phyloP scores from a whole-genome alignment of 2,329 filamentous ascomycete species.

The Curvularia lunata region DNA sequence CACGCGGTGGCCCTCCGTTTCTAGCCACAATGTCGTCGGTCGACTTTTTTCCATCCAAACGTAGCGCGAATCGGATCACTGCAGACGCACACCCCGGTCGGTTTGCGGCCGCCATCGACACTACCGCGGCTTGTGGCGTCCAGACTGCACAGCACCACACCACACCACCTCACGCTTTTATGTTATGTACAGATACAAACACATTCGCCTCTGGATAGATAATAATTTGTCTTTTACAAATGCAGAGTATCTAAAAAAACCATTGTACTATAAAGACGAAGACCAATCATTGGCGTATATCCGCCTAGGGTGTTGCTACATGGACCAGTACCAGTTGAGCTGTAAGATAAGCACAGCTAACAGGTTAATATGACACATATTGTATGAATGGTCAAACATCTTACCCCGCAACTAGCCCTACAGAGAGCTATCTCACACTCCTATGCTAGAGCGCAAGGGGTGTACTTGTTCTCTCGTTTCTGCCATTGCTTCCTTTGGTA shows the following conservation, averaged over 20 bases:
- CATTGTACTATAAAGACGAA: neutral
- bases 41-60: slow-evolving; percentile 21
- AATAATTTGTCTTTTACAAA: neutral
- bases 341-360: too few relatives aligned
- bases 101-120: slow-evolving; percentile 14
- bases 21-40: slow-evolving; percentile 20
- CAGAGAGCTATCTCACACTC: too few relatives aligned
- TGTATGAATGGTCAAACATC: too few relatives aligned
- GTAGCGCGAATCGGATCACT: slow-evolving; percentile 22
- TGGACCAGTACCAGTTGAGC: too few relatives aligned
- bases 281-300: too few relatives aligned
- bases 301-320: too few relatives aligned
- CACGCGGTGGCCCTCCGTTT: slow-evolving; percentile 11
- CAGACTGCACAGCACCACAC: neutral
- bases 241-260: neutral
- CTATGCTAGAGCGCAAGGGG: too few relatives aligned
- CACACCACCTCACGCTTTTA: neutral
- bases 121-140: slow-evolving; percentile 4
- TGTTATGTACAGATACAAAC: neutral
- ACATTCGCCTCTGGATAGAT: neutral
- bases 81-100: slow-evolving; percentile 16
- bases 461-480: too few relatives aligned
- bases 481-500: too few relatives aligned
- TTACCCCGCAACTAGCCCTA: too few relatives aligned
- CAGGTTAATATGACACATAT: too few relatives aligned